These are phyloP conservation scores for Botrytis aclada DNA, from an alignment of 2,329 filamentous ascomycete genomes.

Conservation along the genomic window DNA sequence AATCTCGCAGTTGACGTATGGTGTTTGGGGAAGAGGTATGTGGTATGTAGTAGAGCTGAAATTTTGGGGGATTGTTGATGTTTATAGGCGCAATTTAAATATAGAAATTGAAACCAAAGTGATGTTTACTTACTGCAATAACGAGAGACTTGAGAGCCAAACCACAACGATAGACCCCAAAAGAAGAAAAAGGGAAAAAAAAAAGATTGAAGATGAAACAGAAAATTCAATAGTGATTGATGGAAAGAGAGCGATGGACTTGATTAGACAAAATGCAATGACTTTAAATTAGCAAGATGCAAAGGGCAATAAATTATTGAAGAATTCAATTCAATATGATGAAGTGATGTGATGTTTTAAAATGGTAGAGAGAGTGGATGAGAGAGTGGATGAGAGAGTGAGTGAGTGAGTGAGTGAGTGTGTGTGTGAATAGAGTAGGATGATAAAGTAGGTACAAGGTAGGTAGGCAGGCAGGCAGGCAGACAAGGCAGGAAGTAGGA, in stretches of 20 bases:
- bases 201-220: not conserved
- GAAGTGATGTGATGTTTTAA: not conserved
- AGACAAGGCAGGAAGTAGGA: not conserved
- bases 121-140: conserved; percentile 1
- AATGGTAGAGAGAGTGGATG: not conserved
- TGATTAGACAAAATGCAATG: not conserved
- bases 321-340: not conserved
- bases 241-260: not conserved
- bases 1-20: not conserved
- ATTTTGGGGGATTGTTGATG: conserved; percentile 1
- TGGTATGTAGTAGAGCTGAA: conserved; percentile 1
- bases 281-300: not conserved
- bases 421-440: not conserved
- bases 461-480: not conserved
- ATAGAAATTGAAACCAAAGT: not conserved
- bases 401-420: not conserved
- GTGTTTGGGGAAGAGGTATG: not conserved
- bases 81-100: conserved; percentile 16
- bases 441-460: no score
- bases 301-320: not conserved
- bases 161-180: not conserved
- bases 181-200: not conserved
- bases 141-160: not conserved
- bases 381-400: no score
- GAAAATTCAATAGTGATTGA: conserved; percentile 4